Evolutionary conservation across 2,329 filamentous ascomycete genomes (phyloP).

Genomic region (Sclerotinia spermophila): DNA sequence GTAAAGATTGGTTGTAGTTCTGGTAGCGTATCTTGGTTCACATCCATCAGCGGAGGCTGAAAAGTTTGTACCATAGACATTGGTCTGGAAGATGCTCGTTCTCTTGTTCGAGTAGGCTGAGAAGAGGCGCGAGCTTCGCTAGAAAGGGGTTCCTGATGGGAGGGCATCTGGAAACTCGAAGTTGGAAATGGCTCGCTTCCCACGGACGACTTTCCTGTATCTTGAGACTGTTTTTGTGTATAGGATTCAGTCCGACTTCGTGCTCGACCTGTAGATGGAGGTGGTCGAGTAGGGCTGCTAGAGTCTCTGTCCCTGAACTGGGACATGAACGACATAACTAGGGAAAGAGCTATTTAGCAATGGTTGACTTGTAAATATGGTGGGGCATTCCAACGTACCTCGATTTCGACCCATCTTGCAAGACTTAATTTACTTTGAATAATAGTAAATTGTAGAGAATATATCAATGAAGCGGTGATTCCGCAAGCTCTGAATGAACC

Average conservation of each 20-base stretch:
- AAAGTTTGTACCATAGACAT: conserved; percentile 84
- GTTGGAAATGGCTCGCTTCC: conserved; percentile 12
- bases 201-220: neutral
- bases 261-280: conserved; percentile 29
- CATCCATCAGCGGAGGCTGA: conserved; percentile 81
- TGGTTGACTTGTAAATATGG: neutral
- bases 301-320: conserved; percentile 53
- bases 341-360: conserved; percentile 17
- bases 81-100: conserved; percentile 57
- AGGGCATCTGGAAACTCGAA: conserved; percentile 8
- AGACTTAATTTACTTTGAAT: neutral
- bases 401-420: conserved; percentile 37
- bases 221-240: conserved; percentile 22
- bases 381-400: conserved; percentile 32
- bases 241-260: conserved; percentile 25
- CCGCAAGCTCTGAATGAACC: conserved; percentile 28
- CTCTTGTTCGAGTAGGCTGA: conserved; percentile 38
- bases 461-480: conserved; percentile 13
- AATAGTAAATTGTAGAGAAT: neutral
- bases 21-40: conserved; percentile 79
- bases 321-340: conserved; percentile 88
- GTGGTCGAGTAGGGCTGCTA: conserved; percentile 35
- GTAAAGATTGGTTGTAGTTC: conserved; percentile 93
- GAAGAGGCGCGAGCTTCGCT: conserved; percentile 22
- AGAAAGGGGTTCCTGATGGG: conserved; percentile 1